phyloP scores from a whole-genome alignment of 345 rosid species.

The Excoecaria agallocha region DNA sequence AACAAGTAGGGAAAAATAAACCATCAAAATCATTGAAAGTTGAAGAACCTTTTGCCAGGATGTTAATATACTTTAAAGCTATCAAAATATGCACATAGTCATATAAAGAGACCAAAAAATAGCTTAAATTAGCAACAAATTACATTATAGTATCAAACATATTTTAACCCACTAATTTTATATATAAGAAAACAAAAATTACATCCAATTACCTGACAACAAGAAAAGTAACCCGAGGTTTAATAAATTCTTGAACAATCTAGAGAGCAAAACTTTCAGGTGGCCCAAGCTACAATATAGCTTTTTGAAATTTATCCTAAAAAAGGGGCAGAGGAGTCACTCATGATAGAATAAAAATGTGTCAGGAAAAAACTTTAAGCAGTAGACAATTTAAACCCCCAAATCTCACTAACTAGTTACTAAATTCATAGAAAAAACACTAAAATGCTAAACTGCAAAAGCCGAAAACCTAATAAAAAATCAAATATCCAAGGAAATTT shows the following conservation, averaged over 20 bases:
- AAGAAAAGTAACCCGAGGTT: constrained; percentile 66
- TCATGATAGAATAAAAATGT: neutral
- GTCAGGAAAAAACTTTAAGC: neutral
- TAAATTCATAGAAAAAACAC: too few relatives aligned
- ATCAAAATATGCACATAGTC: neutral
- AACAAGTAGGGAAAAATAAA: neutral
- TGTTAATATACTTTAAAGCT: neutral
- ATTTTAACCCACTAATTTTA: neutral
- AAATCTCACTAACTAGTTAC: too few relatives aligned
- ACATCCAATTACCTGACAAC: neutral
- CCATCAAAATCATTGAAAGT: neutral
- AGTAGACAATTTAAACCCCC: too few relatives aligned
- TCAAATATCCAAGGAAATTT: too few relatives aligned
- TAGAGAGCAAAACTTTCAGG: constrained; percentile 82
- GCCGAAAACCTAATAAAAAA: too few relatives aligned
- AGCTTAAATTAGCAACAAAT: too few relatives aligned
- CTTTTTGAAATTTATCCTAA: constrained; percentile 72
- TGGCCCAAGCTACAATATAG: constrained; percentile 60
- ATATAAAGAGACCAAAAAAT: neutral
- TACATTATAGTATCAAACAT: neutral
- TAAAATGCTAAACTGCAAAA: too few relatives aligned
- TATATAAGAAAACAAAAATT: neutral
- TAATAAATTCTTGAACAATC: constrained; percentile 81
- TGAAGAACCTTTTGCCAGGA: neutral
- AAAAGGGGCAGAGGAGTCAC: neutral